Base-by-base conservation (phyloP, 2,329 filamentous ascomycete genomes). In the Ascochyta rabiei region DNA sequence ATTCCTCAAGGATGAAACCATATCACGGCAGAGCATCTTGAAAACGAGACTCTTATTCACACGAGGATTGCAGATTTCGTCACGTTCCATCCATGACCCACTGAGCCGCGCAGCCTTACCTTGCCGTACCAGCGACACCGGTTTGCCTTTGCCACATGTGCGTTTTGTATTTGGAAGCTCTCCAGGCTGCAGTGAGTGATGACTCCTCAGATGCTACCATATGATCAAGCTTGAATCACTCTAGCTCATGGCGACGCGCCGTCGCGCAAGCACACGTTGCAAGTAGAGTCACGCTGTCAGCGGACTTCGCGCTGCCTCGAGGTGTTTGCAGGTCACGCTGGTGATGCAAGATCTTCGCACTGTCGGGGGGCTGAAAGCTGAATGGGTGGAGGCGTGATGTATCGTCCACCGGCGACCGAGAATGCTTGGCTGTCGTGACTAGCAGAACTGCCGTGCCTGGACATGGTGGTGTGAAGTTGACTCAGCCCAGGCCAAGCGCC, bases 271-370 rank as follows among this genome's bases (percentile, higher is more conserved):
- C 24, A 49, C 24, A 46, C 31, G 24, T 57, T 59, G 56, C 50
- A 48, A 42, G 38, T 42, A 48, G 23, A 37, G 44, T 66, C 70
- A 66, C 70, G 68, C 44, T 66, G 57, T 68, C 68, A 70, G 64
- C 66, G 67, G 68, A 66, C 61, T 63, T 55, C 52, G 55, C 48
- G 50, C 44, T 48, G 28, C 43, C 46, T 46, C 48, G 57, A 46
- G 48, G 59, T 54, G 55, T 56, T 50, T 42, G 46, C 48, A 55
- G n/a, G 60, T 64, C 60, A 70, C 59, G 63, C 38, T 61, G 62
- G 57, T 24, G 43, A 53, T 37, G 60, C 60, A 57, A 37, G 54
- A 60, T 59, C 59, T 61, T 45, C 48, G 49, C 16, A 16, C 18
- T 38, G 53, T 38, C 44, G 48, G 56, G 56, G 51, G 45, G 55